Conservation (phyloP, 2,329 filamentous ascomycete species). For the Botrytis elliptica region DNA sequence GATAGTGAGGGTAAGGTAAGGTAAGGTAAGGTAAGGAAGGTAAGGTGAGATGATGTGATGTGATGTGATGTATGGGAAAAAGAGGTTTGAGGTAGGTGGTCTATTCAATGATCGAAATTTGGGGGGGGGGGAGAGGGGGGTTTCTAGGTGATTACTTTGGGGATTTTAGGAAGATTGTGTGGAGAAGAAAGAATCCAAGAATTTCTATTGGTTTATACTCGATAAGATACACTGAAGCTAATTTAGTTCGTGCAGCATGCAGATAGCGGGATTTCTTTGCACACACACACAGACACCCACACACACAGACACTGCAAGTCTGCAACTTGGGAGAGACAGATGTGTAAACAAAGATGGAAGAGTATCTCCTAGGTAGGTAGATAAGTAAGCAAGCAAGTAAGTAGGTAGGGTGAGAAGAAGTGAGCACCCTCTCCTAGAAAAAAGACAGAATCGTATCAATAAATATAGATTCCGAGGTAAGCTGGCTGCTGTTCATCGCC, state of each 20-base stretch:
- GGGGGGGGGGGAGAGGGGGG: background rate
- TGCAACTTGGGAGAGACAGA: background rate
- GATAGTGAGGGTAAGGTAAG: background rate
- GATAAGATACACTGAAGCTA: constrained; percentile 17
- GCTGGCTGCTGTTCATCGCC: background rate
- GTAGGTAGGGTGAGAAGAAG: background rate
- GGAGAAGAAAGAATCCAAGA: background rate
- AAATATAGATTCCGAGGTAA: background rate
- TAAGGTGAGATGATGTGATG: background rate
- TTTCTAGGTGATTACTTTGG: background rate
- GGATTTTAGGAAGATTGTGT: background rate
- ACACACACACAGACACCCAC: background rate
- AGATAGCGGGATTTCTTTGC: constrained; percentile 17
- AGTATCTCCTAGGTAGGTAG: too few species aligned
- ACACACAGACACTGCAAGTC: background rate
- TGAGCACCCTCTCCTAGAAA: background rate
- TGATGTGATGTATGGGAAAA: background rate
- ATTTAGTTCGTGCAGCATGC: constrained; percentile 20
- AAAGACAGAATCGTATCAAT: background rate
- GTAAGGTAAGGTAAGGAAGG: background rate
- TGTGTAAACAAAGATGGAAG: background rate
- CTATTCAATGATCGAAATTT: constrained; percentile 1
- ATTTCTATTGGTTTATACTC: constrained; percentile 12
- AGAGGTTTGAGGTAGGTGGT: constrained; percentile 1
- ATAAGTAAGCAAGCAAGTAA: too few species aligned